Percentiles rank a stretch among this genome's conserved stretches.
phyloP scores from a whole-genome alignment of 306 rosid genomes.

The Inga oerstediana region DNA sequence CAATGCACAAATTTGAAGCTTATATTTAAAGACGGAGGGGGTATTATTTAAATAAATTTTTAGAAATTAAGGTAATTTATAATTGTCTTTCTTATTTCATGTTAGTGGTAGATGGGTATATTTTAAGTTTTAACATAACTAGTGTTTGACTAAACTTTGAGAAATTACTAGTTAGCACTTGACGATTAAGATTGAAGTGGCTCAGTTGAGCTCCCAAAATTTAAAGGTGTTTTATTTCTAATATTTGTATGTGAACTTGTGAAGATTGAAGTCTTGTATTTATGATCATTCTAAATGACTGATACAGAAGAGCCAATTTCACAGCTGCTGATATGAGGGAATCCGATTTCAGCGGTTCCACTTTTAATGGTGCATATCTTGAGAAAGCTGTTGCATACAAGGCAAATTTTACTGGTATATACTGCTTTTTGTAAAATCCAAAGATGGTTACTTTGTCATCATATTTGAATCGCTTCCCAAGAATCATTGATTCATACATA shows the following conservation, averaged over 20 bases:
- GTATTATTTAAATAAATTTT: no score
- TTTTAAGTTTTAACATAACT: neutral
- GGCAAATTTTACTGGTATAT: constrained; percentile 82
- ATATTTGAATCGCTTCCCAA: neutral
- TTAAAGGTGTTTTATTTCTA: neutral
- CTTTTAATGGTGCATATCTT: constrained; percentile 92
- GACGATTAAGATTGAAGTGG: neutral
- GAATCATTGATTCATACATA: neutral
- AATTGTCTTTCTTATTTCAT: neutral
- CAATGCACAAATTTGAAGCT: no score
- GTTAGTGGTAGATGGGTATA: neutral
- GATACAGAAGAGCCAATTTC: constrained; percentile 96
- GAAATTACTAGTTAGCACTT: neutral
- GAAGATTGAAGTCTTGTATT: constrained; percentile 22
- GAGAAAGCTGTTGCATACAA: constrained; percentile 98
- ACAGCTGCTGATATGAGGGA: constrained; percentile 99
- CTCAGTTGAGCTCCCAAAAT: neutral
- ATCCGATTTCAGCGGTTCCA: constrained; percentile 91
- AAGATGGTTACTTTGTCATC: neutral
- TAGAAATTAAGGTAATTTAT: neutral
- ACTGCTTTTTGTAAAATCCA: constrained; percentile 10
- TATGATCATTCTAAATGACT: constrained; percentile 43
- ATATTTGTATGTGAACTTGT: neutral
- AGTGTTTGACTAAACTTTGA: neutral
- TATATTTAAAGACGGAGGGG: no score